Base-by-base conservation (phyloP, 768 basidiomycete species). In the Scleroderma bovista region DNA sequence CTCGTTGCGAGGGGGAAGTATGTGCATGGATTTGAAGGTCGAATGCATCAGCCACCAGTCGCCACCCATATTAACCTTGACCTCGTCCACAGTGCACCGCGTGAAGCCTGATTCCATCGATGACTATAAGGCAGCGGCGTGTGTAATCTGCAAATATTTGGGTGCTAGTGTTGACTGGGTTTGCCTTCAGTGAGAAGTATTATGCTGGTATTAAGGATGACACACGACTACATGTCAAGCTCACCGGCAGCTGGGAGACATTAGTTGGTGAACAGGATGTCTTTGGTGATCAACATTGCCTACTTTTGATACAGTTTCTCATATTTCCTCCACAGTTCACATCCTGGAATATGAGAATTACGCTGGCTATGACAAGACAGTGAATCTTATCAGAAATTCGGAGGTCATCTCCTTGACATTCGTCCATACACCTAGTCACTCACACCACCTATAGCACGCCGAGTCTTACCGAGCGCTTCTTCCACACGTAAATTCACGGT, bases 341-440 rank as follows among this genome's bases (percentile, higher is more conserved):
- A 91, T 95, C 56, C 73, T 96, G 24, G 95, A 97, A 69, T 95
- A 95, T 64, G 92, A 96, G 71, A 93, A 94, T 53, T 90, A 93
- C 66, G 81, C 77, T 29, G 93, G 93, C 10, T 91, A 83, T 56
- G 95, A 97, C 71, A 83, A 83, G 67, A 83, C 85, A 17, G 77
- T 75, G 40, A 66, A 72, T 47, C 75, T 85, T 52, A 75, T 93
- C 47, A 75, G 71, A 47, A 72, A 73, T 45, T 85, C 88, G 8
- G 73, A 83, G 70, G 93, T 90, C 64, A 56, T 76, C 61, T 29
- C 46, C 33, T 17, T 22, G 45, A 50, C 22, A 45, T 40, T 15
- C 19, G n/a, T 48, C 33, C 24, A 13, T 31, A 26, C 52, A 33
- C 12, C 37, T 51, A 41, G 33, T 22, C 23, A 22, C 34, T 55